Evolutionary conservation across 345 rosid species (phyloP), one percentile per base, ranked within the genome.

Genomic region (Lenwebbia sp.): DNA sequence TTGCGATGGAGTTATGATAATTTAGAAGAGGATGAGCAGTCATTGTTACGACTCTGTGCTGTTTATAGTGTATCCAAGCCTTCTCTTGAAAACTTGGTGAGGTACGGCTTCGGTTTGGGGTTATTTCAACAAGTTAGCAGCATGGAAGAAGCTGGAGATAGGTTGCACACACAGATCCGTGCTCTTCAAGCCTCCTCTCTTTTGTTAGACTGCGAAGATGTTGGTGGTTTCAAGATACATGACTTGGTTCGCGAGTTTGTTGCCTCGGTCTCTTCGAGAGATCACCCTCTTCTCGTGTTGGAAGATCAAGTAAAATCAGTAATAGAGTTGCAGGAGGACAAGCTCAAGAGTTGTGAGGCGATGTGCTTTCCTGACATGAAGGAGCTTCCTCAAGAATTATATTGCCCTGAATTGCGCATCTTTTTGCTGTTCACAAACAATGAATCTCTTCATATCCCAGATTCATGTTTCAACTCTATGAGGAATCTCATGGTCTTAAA

Each of bases 201-300:
- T 1, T 5, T 53, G 17, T 58, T 58, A 5, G 33, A n/a, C 2
- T 0, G 30, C 2, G 70, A n/a, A n/a, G 70, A 58, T 12, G 19
- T 0, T n/a, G 19, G 5, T 10, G 17, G 70, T 5, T 58, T n/a
- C 37, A 58, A n/a, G 37, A 58, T 58, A 0, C 70, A 58, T 58
- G 70, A 58, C 17, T 58, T 58, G 8, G 65, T 58, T 11, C 8
- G 33, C 3, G 33, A n/a, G 3, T 58, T 58, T 58, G 8, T 58
- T 2, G 8, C 33, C 2, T 26, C 15, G 0, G 0, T 11, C 0
- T 2, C 28, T 25, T 56, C 6, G 4, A 56, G 1, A 10, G 62
- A 26, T 0, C 15, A 11, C 0, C 65, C 15, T 58, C 1, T 58
- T 26, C 17, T 57, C 3, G 7, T 57, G 7, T 57, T 1, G 33